Conservation (phyloP, 805 yeast genomes). For the Candida incommunis region DNA sequence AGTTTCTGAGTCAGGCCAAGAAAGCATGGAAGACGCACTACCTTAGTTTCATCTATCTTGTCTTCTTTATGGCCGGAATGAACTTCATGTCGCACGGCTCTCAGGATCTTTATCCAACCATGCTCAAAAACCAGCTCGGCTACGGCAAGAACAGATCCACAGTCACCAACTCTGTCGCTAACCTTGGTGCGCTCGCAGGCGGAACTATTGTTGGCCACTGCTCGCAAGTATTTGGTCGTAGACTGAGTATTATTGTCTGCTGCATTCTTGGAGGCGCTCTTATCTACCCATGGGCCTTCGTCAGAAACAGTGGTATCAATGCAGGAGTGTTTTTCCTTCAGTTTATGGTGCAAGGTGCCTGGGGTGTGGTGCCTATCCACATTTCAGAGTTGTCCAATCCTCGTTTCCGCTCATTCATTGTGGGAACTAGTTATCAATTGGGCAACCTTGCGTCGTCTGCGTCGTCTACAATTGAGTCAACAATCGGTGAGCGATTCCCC, state of each 20-base stretch:
- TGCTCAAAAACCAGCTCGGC: conserved; percentile 38
- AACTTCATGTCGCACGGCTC: conserved; percentile 65
- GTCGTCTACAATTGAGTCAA: conserved; percentile 54
- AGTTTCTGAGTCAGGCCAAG: conserved; percentile 20
- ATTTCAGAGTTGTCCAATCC: conserved; percentile 54
- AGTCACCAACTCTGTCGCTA: conserved; percentile 47
- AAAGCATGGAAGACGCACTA: conserved; percentile 35
- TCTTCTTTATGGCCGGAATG: conserved; percentile 52
- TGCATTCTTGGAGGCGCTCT: conserved; percentile 43
- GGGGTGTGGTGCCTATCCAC: conserved; percentile 61
- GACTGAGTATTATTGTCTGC: conserved; percentile 38
- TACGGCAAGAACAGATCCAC: conserved; percentile 35
- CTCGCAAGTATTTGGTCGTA: conserved; percentile 45
- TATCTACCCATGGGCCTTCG: conserved; percentile 48
- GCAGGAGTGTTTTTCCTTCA: conserved; percentile 54
- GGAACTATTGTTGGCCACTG: conserved; percentile 46
- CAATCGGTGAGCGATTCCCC: conserved; percentile 49
- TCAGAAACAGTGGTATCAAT: conserved; percentile 31
- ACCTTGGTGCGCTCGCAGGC: conserved; percentile 54
- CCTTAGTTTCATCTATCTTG: conserved; percentile 43
- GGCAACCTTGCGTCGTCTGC: conserved; percentile 65
- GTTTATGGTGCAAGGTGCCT: conserved; percentile 55
- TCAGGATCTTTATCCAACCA: conserved; percentile 59
- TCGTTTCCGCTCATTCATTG: conserved; percentile 44
- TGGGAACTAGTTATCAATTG: conserved; percentile 52